phyloP scores from a whole-genome alignment of 805 yeast species.

The Sungouiella blattae region DNA sequence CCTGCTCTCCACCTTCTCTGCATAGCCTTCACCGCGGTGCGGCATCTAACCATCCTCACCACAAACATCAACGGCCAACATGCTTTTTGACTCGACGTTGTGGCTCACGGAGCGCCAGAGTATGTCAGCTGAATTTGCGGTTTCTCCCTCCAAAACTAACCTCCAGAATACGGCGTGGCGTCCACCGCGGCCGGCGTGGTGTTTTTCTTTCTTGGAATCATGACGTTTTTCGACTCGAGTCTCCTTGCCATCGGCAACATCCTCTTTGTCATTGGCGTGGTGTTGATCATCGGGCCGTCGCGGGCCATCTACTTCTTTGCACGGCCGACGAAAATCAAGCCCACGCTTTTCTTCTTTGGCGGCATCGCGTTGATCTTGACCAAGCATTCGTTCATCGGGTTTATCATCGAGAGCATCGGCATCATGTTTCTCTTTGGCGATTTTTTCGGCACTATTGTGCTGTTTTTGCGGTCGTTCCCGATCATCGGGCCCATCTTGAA shows the following conservation, averaged over 20 bases:
- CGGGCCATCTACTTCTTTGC: conserved; percentile 81
- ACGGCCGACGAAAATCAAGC: conserved; percentile 82
- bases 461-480: conserved; percentile 84
- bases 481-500: conserved; percentile 80
- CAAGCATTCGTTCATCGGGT: conserved; percentile 81
- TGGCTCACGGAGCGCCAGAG: conserved; percentile 79
- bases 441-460: conserved; percentile 83
- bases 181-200: conserved; percentile 83
- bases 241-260: conserved; percentile 86
- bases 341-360: conserved; percentile 69
- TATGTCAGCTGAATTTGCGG: conserved; percentile 36
- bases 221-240: conserved; percentile 85
- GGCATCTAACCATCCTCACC: background rate
- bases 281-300: conserved; percentile 82
- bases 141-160: background rate
- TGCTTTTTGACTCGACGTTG: conserved; percentile 28
- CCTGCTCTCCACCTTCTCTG: background rate
- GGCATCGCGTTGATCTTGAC: conserved; percentile 76
- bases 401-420: conserved; percentile 82
- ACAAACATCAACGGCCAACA: conserved; percentile 1
- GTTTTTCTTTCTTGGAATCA: conserved; percentile 75
- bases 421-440: conserved; percentile 85
- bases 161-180: conserved; percentile 82
- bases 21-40: background rate
- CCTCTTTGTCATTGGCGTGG: conserved; percentile 74